Evolutionary conservation across 148 eudicot species (phyloP), one percentile per base, ranked within the genome.

Genomic region (Mesembryanthemum crystallinum): DNA sequence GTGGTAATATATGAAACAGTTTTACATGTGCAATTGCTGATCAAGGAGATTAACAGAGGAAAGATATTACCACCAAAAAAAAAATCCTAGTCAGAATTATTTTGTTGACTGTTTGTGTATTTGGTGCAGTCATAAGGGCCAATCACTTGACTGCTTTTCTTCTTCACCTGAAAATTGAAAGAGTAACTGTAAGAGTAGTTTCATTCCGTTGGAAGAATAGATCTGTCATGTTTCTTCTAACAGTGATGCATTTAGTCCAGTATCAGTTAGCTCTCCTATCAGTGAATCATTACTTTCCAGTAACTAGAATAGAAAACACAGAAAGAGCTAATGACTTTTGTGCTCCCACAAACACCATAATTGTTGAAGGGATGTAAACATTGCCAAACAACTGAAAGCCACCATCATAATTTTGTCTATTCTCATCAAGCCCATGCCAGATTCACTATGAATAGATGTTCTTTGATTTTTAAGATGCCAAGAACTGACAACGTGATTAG

Each of bases 111-210:
- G 71, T 82, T 83, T 67, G 80, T 83, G 85, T 79, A 86, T 75
- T 94, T 91, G 72, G 98, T 94, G 83, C 98, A 94, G 80, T 94
- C 98, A 81, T 60, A 90, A 52, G 98, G 98, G 68, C 98, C 98
- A 35, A 90, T 80, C 79, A 39, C 63, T 75, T 86, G 88, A 74
- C 76, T 86, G 74, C 71, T 86, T 80, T 89, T 88, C 84, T 84
- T 79, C 80, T 90, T 94, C 77, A 94, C 97, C 98, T 94, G 97
- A 84, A 86, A 86, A 43, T 42, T 25, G 70, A 27, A 49, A 81
- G 29, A 61, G 2, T 32, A 52, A 55, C 23, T 45, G 23, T 66
- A 67, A 74, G 52, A 58, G 59, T 24, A 59, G 21, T 69, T 60
- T 58, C 58, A 33, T 3, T 49, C 52, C 14, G 18, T 47, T 14